phyloP scores from a whole-genome alignment of 306 rosid species.

The Cicer arietinum region DNA sequence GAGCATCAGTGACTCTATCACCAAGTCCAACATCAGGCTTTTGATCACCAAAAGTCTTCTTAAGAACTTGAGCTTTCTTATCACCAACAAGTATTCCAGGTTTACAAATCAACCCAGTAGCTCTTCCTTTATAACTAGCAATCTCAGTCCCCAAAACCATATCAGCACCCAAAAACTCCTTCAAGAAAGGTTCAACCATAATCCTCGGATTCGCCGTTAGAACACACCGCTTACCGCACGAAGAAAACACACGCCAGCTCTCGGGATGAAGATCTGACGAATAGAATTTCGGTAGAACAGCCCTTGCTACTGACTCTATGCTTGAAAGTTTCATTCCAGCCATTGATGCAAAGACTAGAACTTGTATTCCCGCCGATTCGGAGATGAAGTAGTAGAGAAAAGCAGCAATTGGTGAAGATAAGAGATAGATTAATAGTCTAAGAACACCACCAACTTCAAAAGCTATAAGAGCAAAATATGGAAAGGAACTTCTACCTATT shows the following conservation, averaged over 20 bases:
- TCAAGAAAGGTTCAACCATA: conserved; percentile 82
- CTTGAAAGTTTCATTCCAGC: conserved; percentile 59
- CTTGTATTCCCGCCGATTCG: conserved; percentile 77
- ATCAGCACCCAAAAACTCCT: conserved; percentile 73
- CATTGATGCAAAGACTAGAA: conserved; percentile 65
- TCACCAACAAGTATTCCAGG: conserved; percentile 74
- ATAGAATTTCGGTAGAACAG: conserved; percentile 83
- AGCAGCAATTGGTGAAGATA: conserved; percentile 72
- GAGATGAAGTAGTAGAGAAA: conserved; percentile 74
- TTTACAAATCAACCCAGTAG: conserved; percentile 64
- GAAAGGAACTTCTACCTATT: conserved; percentile 77
- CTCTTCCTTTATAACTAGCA: conserved; percentile 58
- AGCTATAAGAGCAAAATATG: conserved; percentile 78
- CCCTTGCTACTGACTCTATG: conserved; percentile 76
- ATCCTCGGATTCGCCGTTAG: conserved; percentile 79
- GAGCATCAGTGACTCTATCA: conserved; percentile 71
- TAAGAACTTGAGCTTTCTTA: conserved; percentile 65
- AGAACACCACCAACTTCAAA: conserved; percentile 79
- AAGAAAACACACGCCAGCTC: conserved; percentile 74
- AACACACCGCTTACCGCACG: conserved; percentile 69
- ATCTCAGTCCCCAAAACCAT: conserved; percentile 74
- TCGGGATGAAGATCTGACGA: conserved; percentile 63
- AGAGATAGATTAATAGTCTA: conserved; percentile 65
- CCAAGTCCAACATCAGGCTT: conserved; percentile 80
- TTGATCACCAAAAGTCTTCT: conserved; percentile 55